Percentiles rank a stretch among this genome's conserved stretches.
These are phyloP conservation scores for Pneumocystis jirovecii DNA, from an alignment of 1,139 yeast species.

Conservation along the genomic window DNA sequence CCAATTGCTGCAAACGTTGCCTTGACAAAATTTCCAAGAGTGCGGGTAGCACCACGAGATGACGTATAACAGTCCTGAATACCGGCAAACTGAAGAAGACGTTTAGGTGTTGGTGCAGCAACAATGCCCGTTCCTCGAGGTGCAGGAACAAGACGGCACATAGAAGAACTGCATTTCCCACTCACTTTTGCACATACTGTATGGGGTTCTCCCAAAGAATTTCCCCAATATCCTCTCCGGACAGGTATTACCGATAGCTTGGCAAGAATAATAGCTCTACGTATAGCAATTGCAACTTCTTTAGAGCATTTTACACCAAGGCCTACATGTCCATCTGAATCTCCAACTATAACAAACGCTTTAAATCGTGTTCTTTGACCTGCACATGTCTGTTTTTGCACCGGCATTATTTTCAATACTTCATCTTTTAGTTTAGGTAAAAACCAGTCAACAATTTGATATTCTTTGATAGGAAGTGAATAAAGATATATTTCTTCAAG, in stretches of 20 bases:
- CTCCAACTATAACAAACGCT: constrained; percentile 99
- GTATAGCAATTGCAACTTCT: constrained; percentile 99
- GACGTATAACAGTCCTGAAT: constrained; percentile 98
- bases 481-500: constrained; percentile 98
- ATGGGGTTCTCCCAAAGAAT: constrained; percentile 99
- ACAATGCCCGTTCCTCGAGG: constrained; percentile 99
- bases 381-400: constrained; percentile 99
- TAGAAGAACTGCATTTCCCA: constrained; percentile 52
- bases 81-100: constrained; percentile 98
- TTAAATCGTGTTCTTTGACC: constrained; percentile 99
- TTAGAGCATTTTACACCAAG: constrained; percentile 99
- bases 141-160: constrained; percentile 97
- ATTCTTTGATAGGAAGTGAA: constrained; percentile 99
- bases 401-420: constrained; percentile 83
- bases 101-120: constrained; percentile 99
- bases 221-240: constrained; percentile 99
- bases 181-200: constrained; percentile 95
- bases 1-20: constrained; percentile 94
- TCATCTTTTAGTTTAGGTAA: constrained; percentile 94
- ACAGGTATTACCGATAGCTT: constrained; percentile 97
- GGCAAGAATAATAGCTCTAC: constrained; percentile 98
- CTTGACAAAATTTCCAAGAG: constrained; percentile 98
- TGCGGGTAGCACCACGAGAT: constrained; percentile 98
- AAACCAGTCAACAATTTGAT: constrained; percentile 93
- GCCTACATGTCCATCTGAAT: constrained; percentile 99